Conservation (phyloP, 2,329 filamentous ascomycete species). For the Penicillium rolfsii region DNA sequence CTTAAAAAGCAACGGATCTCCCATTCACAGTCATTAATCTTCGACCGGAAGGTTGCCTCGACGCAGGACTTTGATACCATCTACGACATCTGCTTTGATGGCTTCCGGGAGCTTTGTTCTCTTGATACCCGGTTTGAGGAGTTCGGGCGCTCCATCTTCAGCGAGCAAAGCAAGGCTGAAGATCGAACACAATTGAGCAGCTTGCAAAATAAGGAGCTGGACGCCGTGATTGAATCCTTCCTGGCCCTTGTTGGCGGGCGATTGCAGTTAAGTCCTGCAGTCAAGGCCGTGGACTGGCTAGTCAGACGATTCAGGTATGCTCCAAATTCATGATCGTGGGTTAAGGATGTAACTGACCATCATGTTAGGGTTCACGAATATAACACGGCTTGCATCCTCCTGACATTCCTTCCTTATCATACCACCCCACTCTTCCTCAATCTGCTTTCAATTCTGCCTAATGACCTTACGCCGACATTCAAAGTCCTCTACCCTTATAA, state of each 20-base stretch:
- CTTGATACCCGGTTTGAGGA: slow-evolving; percentile 77
- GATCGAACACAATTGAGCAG: slow-evolving; percentile 84
- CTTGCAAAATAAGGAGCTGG: slow-evolving; percentile 78
- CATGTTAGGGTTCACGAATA: slow-evolving; percentile 78
- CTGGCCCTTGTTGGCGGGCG: slow-evolving; percentile 76
- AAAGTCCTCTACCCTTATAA: slow-evolving; percentile 87
- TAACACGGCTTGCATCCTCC: slow-evolving; percentile 76
- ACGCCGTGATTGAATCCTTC: slow-evolving; percentile 78
- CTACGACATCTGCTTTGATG: slow-evolving; percentile 83
- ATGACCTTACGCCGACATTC: slow-evolving; percentile 70
- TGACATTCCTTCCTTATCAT: slow-evolving; percentile 93
- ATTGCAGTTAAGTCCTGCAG: slow-evolving; percentile 79
- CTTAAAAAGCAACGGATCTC: slow-evolving; percentile 89
- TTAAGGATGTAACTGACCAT: slow-evolving; percentile 26
- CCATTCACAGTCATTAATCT: slow-evolving; percentile 93
- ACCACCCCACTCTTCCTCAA: slow-evolving; percentile 81
- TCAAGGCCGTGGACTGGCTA: slow-evolving; percentile 94
- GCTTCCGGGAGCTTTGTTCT: slow-evolving; percentile 87
- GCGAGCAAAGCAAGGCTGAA: slow-evolving; percentile 86
- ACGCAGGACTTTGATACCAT: slow-evolving; percentile 89
- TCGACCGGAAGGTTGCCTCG: slow-evolving; percentile 80
- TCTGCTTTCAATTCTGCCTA: slow-evolving; percentile 82
- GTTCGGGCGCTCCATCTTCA: slow-evolving; percentile 82
- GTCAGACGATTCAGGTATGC: slow-evolving; percentile 82
- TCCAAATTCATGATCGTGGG: neutral